Evolutionary conservation across 768 basidiomycete genomes (phyloP), one percentile per base, ranked within the genome.

Genomic region (Cystofilobasidium macerans): DNA sequence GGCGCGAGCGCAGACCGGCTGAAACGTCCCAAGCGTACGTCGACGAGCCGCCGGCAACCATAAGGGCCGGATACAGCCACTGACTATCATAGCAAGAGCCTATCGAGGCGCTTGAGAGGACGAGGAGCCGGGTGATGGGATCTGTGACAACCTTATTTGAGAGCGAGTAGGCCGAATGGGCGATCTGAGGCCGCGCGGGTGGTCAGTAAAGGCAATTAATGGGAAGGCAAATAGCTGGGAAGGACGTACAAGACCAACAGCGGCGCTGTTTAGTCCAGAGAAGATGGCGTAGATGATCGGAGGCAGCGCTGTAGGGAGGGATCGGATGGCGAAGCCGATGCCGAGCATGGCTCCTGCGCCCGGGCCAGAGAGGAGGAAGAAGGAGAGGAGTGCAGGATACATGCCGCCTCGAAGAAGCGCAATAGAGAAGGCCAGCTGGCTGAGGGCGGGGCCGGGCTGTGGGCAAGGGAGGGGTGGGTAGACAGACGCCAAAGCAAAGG

Each of bases 241-340:
- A 80, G 22, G 83, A 75, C 1, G 80, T 80, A 83, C 80, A 11
- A 83, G 72, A 0, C 82, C 82, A 3, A 83, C 82, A 0, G 81
- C 80, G 4, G 82, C 78, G 1, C 81, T 80, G 69, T 84, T 83
- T n/a, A 84, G 71, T 2, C 82, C 82, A 0, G 81, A 79, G 12
- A 84, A 75, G 14, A 82, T 72, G n/a, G 80, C 80, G 63, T 80
- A 80, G n/a, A 79, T 81, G 26, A 79, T 75, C 3, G 71, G 70
- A 5, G 82, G 82, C 1, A 83, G 78, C 2, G 69, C 73, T 32
- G 77, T 74, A 28, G 76, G 75, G 24, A 83, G 77, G 8, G 70
- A 74, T 42, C 75, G 74, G 12, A 83, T 77, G 20, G 77, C 82
- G 1, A 80, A 73, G 1, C 78, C 78, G 11, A 82, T 71, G 24